A percentile compares a stretch with the other conserved stretches of the same genome.
Conservation (phyloP, 129 eudicot genomes). For the Centella asiatica region DNA sequence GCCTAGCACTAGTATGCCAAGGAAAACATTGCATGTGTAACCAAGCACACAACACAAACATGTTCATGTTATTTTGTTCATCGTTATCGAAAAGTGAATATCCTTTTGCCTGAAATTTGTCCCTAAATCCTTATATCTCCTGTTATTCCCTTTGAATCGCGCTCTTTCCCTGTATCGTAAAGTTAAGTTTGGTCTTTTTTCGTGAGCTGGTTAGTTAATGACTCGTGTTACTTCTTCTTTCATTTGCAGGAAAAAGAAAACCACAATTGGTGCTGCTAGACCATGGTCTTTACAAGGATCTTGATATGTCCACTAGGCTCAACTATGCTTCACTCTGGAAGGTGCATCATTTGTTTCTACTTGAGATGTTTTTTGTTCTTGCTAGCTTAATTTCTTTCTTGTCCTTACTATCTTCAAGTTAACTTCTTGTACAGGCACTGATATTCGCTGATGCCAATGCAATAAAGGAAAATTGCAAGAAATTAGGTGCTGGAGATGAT, state of each 20-base stretch:
- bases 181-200: neutral
- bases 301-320: slow-evolving; percentile 51
- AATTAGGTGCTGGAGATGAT: slow-evolving; percentile 92
- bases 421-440: slow-evolving; percentile 49
- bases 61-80: neutral
- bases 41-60: too few species aligned
- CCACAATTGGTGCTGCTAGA: slow-evolving; percentile 87
- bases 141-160: neutral
- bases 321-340: slow-evolving; percentile 91
- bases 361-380: neutral
- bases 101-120: too few species aligned
- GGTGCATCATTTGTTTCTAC: slow-evolving; percentile 28
- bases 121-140: neutral
- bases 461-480: slow-evolving; percentile 66
- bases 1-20: neutral
- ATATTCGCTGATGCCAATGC: slow-evolving; percentile 72
- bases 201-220: neutral
- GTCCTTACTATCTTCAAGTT: neutral
- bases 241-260: slow-evolving; percentile 52
- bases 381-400: neutral
- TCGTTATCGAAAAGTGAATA: neutral
- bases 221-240: neutral
- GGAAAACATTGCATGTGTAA: neutral
- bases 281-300: slow-evolving; percentile 93
- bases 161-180: neutral